Percentiles rank a stretch among this genome's conserved stretches.
phyloP scores from a whole-genome alignment of 2,329 filamentous ascomycete species.

The Trichothecium sympodiale region DNA sequence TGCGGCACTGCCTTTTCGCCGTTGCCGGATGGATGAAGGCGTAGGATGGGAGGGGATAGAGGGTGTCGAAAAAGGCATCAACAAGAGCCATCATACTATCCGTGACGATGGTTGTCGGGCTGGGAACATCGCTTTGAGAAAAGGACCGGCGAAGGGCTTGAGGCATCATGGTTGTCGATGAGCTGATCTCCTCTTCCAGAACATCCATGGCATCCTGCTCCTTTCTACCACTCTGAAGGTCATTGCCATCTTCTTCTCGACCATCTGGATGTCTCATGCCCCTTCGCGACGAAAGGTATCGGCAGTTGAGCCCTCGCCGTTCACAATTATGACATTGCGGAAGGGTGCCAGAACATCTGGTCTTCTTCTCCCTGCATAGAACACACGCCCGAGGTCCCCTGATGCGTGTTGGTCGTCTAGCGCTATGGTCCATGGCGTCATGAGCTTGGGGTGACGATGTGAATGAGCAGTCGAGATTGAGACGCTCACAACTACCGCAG shows the following conservation, averaged over 20 bases:
- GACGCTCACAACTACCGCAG: slow-evolving; percentile 37
- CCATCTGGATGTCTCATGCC: no score
- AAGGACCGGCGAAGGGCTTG: background rate
- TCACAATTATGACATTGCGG: slow-evolving; percentile 10
- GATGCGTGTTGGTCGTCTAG: slow-evolving; percentile 24
- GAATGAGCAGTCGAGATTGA: slow-evolving; percentile 36
- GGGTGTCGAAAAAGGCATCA: slow-evolving; percentile 12
- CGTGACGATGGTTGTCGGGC: background rate
- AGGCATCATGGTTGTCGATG: no score
- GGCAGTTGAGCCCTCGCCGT: slow-evolving; percentile 13
- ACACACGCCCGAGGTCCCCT: slow-evolving; percentile 35
- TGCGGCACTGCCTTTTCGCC: slow-evolving; percentile 37
- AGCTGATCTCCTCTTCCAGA: no score
- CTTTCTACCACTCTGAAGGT: no score
- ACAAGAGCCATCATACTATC: slow-evolving; percentile 5
- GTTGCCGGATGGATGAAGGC: slow-evolving; percentile 36
- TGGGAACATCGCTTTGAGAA: slow-evolving; percentile 1
- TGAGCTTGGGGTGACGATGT: slow-evolving; percentile 12
- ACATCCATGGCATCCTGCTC: no score
- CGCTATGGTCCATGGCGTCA: slow-evolving; percentile 20
- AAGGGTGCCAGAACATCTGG: slow-evolving; percentile 34
- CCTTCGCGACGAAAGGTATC: no score
- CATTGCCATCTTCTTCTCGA: no score
- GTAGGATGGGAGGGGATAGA: slow-evolving; percentile 11
- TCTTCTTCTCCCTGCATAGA: slow-evolving; percentile 27